A percentile compares a stretch with the other conserved stretches of the same genome.
phyloP scores from a whole-genome alignment of 2,329 filamentous ascomycete species.

The Fusarium camptoceras region DNA sequence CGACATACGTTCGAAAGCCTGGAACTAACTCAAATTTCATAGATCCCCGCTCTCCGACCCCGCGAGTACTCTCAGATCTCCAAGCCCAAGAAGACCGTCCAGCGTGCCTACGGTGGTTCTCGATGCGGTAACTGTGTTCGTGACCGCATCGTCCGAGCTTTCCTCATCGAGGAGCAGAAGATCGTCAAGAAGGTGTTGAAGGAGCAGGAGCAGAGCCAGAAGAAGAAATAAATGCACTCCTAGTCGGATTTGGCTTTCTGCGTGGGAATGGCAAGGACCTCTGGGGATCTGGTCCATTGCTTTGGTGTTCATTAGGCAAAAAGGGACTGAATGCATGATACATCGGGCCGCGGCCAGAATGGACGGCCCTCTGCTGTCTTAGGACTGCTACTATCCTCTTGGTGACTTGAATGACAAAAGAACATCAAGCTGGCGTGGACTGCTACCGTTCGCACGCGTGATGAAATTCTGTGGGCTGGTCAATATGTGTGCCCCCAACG shows the following conservation, averaged over 20 bases:
- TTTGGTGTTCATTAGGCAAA: slow-evolving; percentile 66
- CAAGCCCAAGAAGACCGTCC: slow-evolving; percentile 99
- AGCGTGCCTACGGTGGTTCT: slow-evolving; percentile 97
- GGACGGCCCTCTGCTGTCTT: slow-evolving; percentile 61
- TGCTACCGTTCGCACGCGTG: slow-evolving; percentile 40
- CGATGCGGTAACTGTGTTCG: slow-evolving; percentile 99
- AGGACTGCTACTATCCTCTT: slow-evolving; percentile 57
- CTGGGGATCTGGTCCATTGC: slow-evolving; percentile 60
- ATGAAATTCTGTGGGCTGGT: slow-evolving; percentile 13
- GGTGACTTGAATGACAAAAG: slow-evolving; percentile 60
- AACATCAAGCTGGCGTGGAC: slow-evolving; percentile 53
- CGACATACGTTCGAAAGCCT: neutral
- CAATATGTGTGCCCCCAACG: neutral
- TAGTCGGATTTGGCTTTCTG: slow-evolving; percentile 49
- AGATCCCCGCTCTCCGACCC: slow-evolving; percentile 96
- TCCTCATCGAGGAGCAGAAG: slow-evolving; percentile 99
- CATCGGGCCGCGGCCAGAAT: slow-evolving; percentile 52
- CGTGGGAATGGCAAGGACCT: slow-evolving; percentile 52
- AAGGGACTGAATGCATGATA: slow-evolving; percentile 64
- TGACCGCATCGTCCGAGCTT: slow-evolving; percentile 96
- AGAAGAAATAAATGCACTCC: slow-evolving; percentile 73
- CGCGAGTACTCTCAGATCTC: slow-evolving; percentile 98
- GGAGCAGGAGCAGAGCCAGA: slow-evolving; percentile 85
- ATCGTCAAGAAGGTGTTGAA: slow-evolving; percentile 99
- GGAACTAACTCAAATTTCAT: slow-evolving; percentile 31